Base-by-base conservation (phyloP, 495 filamentous ascomycete genomes). In the Amphirosellinia nigrospora region DNA sequence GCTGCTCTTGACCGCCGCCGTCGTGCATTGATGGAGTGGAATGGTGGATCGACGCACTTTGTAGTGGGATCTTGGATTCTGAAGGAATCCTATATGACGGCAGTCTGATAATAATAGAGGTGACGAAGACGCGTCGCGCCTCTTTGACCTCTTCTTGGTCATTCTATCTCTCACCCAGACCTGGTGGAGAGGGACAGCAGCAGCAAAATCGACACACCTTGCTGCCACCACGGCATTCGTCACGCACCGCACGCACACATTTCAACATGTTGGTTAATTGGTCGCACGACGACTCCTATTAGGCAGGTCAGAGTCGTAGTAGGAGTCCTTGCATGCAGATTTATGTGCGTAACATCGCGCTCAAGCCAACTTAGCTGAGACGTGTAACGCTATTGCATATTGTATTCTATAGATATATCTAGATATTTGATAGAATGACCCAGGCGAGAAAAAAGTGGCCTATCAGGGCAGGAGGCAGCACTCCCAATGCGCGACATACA, bases 321-420 rank as follows among this genome's bases (percentile, higher is more conserved):
- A 70, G 68, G 68, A 70, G 46, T 58, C 23, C 32, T 43, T 64
- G 68, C 68, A 64, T 70, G 68, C 68, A 68, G 15, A 68, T 7
- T 66, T 56, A 64, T 70, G 68, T 59, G 64, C 38, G 68, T 63
- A 58, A 70, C 68, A 70, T 70, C 68, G 68, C 64, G 68, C 68
- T 58, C 48, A 23, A 48, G 36, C 45, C 45, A 69, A 64, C 66
- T 41, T 43, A 52, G 68, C 68, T 70, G 68, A 67, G 64, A 70
- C 68, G 50, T 64, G 68, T 56, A 64, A 70, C 68, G 68, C 60
- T 58, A 63, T 45, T 70, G 68, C 68, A 70, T 70, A 70, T 56
- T 43, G 15, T 32, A 46, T 70, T 64, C 67, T 69, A 69, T 69
- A 55, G 59, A 63, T 69, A 69, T 43, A 69, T 61, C 46, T 43